Evolutionary conservation across 2,329 filamentous ascomycete species (phyloP), one percentile per base, ranked within the genome.

Genomic region (Penicillium hesseltinei): DNA sequence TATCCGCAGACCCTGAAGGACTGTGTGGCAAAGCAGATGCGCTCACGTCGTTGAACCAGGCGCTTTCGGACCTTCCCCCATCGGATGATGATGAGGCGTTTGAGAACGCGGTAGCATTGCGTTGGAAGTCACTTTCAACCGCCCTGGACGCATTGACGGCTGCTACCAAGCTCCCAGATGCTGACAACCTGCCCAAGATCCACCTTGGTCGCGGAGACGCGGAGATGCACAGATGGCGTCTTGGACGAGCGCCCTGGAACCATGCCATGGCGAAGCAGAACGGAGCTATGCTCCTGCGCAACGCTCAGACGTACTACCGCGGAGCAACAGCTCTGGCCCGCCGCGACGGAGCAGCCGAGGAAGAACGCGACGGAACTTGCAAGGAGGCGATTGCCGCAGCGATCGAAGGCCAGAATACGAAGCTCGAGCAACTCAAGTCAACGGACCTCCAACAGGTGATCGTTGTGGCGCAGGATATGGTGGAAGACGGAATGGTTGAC

Each of bases 241-340:
- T 86, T 29, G 80, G 81, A 6, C 70, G 75, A 38, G 63, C 77
- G 3, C 78, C 81, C 1, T 76, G 69, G 65, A 71, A 74, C 25
- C 75, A 80, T 49, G 64, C 71, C 5, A 63, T 77, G 47, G 77
- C 80, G 5, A 67, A 72, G 27, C 76, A 77, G 47, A 80, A 82
- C 64, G 73, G 71, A 4, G 62, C 71, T 6, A 80, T 77, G 3
- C 70, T 86, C 13, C 66, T 83, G 38, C 79, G 78, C 54, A 86
- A 86, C 62, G 82, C 84, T 1, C 79, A 81, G 59, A 83, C 80
- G 5, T 86, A 83, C 64, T 86, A 84, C 63, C 78, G 81, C 21
- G 83, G 83, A 39, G 82, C 81, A 13, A 73, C 74, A 38, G 74
- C 73, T 36, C 60, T 77, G 8, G 75, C 75, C 5, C 68, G 67